These are phyloP conservation scores for Neonectria punicea DNA, from an alignment of 2,329 filamentous ascomycete genomes.

Conservation along the genomic window DNA sequence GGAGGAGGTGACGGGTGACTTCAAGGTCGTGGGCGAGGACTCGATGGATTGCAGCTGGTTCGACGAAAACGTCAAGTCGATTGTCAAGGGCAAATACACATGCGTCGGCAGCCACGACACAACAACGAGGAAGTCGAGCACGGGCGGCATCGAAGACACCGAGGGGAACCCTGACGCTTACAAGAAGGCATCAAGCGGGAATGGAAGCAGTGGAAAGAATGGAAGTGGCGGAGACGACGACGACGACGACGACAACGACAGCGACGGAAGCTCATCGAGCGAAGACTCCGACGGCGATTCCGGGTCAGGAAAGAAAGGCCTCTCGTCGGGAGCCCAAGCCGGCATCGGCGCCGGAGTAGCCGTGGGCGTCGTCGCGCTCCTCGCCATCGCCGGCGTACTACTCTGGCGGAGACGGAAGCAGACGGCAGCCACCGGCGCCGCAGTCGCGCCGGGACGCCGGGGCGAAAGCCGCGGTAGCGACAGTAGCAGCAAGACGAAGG, in stretches of 20 bases:
- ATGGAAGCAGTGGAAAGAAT: slow-evolving; percentile 1
- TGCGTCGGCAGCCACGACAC: slow-evolving; percentile 41
- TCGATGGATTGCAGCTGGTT: slow-evolving; percentile 47
- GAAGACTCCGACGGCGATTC: slow-evolving; percentile 5
- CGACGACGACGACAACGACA: background rate
- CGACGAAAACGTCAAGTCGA: slow-evolving; percentile 40
- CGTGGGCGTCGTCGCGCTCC: slow-evolving; percentile 11
- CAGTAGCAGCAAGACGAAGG: slow-evolving; percentile 13
- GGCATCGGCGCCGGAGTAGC: slow-evolving; percentile 38
- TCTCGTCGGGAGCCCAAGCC: slow-evolving; percentile 39
- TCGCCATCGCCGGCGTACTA: slow-evolving; percentile 29
- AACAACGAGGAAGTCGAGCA: slow-evolving; percentile 41
- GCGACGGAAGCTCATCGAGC: slow-evolving; percentile 13
- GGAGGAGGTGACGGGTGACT: slow-evolving; percentile 42
- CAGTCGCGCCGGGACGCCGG: slow-evolving; percentile 1
- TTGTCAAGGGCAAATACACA: slow-evolving; percentile 39
- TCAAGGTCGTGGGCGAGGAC: slow-evolving; percentile 38
- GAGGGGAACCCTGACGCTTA: slow-evolving; percentile 42
- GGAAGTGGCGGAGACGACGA: background rate
- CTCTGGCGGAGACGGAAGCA: slow-evolving; percentile 33
- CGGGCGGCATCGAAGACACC: slow-evolving; percentile 42
- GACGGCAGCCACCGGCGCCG: background rate
- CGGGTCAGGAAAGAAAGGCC: slow-evolving; percentile 24
- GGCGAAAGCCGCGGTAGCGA: slow-evolving; percentile 36
- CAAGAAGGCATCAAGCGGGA: slow-evolving; percentile 27